phyloP scores from a whole-genome alignment of 495 filamentous ascomycete species.

The Lophiotrema nucula region DNA sequence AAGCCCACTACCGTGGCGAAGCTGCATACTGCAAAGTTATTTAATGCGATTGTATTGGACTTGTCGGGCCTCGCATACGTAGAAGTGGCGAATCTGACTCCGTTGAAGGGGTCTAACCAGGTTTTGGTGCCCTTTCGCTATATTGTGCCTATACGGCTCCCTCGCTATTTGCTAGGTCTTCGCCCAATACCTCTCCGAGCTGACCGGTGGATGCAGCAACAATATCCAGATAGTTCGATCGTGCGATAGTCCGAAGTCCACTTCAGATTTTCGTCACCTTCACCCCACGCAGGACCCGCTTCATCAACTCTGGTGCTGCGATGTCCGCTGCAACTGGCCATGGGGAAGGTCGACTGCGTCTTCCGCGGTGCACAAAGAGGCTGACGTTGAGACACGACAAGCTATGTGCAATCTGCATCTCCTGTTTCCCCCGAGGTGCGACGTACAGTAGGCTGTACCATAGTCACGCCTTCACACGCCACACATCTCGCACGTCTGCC shows the following conservation, averaged over 20 bases:
- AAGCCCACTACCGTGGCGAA: too few relatives aligned
- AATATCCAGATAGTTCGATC: too few relatives aligned
- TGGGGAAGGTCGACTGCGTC: too few relatives aligned
- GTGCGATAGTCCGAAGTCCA: too few relatives aligned
- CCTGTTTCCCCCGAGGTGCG: conserved; percentile 4
- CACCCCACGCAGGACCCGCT: background rate
- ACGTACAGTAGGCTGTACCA: conserved; percentile 1
- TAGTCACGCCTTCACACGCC: conserved; percentile 11
- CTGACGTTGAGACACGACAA: conserved; percentile 23
- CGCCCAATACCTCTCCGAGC: background rate
- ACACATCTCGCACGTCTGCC: conserved; percentile 9
- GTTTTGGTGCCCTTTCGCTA: too few relatives aligned
- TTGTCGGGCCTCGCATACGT: too few relatives aligned
- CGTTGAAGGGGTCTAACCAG: too few relatives aligned
- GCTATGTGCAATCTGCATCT: conserved; percentile 16
- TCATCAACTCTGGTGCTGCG: background rate
- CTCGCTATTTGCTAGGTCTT: background rate
- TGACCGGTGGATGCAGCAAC: background rate
- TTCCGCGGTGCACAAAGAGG: background rate
- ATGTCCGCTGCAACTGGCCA: background rate
- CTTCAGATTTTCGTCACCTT: background rate
- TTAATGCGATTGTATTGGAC: too few relatives aligned
- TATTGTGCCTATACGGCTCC: too few relatives aligned
- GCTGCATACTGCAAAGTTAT: too few relatives aligned
- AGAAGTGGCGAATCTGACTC: too few relatives aligned